Evolutionary conservation across 2,329 filamentous ascomycete species (phyloP), one percentile per base, ranked within the genome.

Genomic region (Fusarium temperatum): DNA sequence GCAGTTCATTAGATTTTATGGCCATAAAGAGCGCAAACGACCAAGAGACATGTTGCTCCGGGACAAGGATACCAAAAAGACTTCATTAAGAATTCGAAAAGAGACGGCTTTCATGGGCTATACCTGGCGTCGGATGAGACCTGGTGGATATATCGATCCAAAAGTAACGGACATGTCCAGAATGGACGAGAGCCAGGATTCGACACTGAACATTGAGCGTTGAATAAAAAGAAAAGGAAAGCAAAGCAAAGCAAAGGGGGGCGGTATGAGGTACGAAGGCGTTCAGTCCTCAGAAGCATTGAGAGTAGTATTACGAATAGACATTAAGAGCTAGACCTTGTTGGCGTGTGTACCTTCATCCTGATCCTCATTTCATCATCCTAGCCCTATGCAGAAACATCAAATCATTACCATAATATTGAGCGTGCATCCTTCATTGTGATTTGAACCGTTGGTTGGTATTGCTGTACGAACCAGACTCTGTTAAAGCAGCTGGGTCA

Each of bases 71-170:
- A 88, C 92, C 12, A 92, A 90, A 45, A 87, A 86, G 45, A 85
- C 87, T 22, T 94, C 93, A n/a, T 85, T 98, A 81, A 91, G 94
- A 75, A 88, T 96, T 73, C 89, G 96, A 67, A 97, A 96, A 83
- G 89, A 88, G 80, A 93, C 89, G 32, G 95, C 94, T 0, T 98
- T 98, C 82, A 83, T 97, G 70, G 96, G 96, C 2, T 99, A 99
- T 80, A 94, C 93, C 5, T 98, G 96, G 86, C 89, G 91, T 18
- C 85, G 91, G 67, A 82, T 82, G 79, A 78, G 81, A 42, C 81
- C 81, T 3, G 77, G 77, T 15, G 79, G 80, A 7, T 83, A 81
- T 56, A 66, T 73, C n/a, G 66, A 75, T 13, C 48, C 64, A 44
- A 66, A 60, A 61, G 26, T 47, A n/a, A 26, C 26, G 10, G 70